These are phyloP conservation scores for Russula abietina DNA, from an alignment of 768 basidiomycete genomes.

Conservation along the genomic window DNA sequence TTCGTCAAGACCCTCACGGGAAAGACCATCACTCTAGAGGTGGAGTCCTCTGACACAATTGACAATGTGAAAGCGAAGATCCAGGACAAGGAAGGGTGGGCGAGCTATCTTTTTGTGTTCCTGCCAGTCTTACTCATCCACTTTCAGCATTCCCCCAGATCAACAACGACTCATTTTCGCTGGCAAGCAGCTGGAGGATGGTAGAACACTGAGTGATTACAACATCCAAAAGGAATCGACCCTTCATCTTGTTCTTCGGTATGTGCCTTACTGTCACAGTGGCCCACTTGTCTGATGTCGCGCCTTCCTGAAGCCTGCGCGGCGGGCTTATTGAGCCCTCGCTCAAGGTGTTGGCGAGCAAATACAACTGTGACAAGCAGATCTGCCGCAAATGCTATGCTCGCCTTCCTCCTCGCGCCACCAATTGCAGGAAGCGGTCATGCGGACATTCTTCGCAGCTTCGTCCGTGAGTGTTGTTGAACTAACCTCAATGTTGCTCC, in stretches of 20 bases:
- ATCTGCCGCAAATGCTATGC: conserved; percentile 99
- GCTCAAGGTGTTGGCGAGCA: conserved; percentile 91
- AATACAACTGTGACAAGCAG: conserved; percentile 99
- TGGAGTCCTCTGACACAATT: conserved; percentile 94
- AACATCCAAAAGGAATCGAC: conserved; percentile 99
- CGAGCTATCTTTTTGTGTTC: conserved; percentile 20
- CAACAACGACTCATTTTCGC: conserved; percentile 96
- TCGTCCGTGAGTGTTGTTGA: conserved; percentile 62
- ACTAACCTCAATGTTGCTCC: not conserved
- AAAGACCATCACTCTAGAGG: conserved; percentile 98
- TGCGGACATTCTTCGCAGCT: conserved; percentile 90
- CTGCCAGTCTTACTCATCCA: not conserved
- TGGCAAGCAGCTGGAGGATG: conserved; percentile 98
- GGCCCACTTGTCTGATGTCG: not conserved
- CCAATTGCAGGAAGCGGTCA: conserved; percentile 96
- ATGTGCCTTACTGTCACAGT: conserved; percentile 28
- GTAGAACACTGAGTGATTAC: conserved; percentile 92
- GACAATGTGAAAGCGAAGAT: conserved; percentile 89
- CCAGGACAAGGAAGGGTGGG: conserved; percentile 71
- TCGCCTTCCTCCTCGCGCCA: conserved; percentile 97
- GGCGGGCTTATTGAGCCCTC: conserved; percentile 99
- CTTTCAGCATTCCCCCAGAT: conserved; percentile 78
- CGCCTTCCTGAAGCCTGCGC: conserved; percentile 58
- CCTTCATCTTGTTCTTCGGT: conserved; percentile 95
- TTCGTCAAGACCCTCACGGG: conserved; percentile 90